These are phyloP conservation scores for Phlebopus sp. DNA, from an alignment of 1,284 basidiomycete species.

Conservation along the genomic window DNA sequence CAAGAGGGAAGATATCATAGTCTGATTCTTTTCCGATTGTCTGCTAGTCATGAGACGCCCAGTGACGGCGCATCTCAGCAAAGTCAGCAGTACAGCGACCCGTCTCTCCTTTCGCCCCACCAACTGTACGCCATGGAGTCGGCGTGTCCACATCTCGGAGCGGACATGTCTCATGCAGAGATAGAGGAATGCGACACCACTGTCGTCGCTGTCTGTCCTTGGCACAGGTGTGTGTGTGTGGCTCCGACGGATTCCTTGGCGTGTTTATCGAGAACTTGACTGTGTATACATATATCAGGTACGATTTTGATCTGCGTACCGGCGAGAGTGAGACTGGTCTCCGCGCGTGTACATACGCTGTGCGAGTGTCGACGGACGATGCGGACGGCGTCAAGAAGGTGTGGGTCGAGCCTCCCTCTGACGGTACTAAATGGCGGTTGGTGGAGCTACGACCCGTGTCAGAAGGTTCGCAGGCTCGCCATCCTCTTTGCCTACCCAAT, in stretches of 20 bases:
- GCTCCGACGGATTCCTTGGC: no score
- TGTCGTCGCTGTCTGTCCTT: constrained; percentile 73
- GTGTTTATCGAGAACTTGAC: background rate
- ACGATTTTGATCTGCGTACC: constrained; percentile 69
- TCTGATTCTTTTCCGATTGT: constrained; percentile 2
- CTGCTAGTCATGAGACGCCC: background rate
- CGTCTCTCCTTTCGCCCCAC: background rate
- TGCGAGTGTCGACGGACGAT: constrained; percentile 48
- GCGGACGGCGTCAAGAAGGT: constrained; percentile 48
- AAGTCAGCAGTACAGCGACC: background rate
- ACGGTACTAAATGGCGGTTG: constrained; percentile 59
- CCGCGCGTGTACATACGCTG: constrained; percentile 73
- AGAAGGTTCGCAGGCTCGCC: constrained; percentile 55
- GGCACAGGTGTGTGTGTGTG: constrained; percentile 62
- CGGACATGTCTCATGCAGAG: constrained; percentile 79
- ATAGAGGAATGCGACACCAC: constrained; percentile 68
- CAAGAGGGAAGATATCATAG: constrained; percentile 1
- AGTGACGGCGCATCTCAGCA: background rate
- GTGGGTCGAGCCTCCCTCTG: constrained; percentile 47
- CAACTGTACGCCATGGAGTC: constrained; percentile 86
- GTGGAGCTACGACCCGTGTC: constrained; percentile 79
- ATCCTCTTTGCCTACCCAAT: no score
- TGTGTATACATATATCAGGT: constrained; percentile 44
- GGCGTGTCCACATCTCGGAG: constrained; percentile 81
- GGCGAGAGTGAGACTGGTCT: constrained; percentile 78